A percentile compares a stretch with the other conserved stretches of the same genome.
These are phyloP conservation scores for Oehlia diaphana DNA, from an alignment of 192 early-diverging fungal species.

Conservation along the genomic window DNA sequence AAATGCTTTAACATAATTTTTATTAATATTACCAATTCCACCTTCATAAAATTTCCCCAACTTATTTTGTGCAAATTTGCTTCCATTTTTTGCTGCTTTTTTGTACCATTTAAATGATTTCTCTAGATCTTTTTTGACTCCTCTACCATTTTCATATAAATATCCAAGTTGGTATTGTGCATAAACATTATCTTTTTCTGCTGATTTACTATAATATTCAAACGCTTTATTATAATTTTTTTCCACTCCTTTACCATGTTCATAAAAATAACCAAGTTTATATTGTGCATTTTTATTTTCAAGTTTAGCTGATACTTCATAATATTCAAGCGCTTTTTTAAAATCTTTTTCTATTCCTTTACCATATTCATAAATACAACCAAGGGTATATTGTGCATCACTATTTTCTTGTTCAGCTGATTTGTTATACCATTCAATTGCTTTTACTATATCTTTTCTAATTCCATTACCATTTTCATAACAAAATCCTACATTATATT, in stretches of 20 bases:
- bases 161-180: constrained; percentile 83
- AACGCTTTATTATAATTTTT: constrained; percentile 49
- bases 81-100: constrained; percentile 52
- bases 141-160: constrained; percentile 80
- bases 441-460: too few relatives aligned
- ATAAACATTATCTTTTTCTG: constrained; percentile 68
- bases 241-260: constrained; percentile 57
- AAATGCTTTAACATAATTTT: constrained; percentile 48
- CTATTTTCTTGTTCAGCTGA: too few relatives aligned
- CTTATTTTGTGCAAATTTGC: constrained; percentile 55
- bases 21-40: constrained; percentile 54
- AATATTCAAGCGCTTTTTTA: too few relatives aligned
- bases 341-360: too few relatives aligned
- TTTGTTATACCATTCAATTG: too few relatives aligned
- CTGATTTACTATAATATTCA: constrained; percentile 67
- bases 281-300: too few relatives aligned
- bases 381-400: too few relatives aligned
- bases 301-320: too few relatives aligned
- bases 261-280: constrained; percentile 32
- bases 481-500: too few relatives aligned
- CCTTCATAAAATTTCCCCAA: constrained; percentile 60
- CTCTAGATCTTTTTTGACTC: constrained; percentile 49
- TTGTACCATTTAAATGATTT: constrained; percentile 63
- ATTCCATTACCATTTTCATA: too few relatives aligned
- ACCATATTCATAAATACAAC: too few relatives aligned